Evolutionary conservation across 306 rosid genomes (phyloP), one percentile per base, ranked within the genome.

Genomic region (Acmispon strigosus): DNA sequence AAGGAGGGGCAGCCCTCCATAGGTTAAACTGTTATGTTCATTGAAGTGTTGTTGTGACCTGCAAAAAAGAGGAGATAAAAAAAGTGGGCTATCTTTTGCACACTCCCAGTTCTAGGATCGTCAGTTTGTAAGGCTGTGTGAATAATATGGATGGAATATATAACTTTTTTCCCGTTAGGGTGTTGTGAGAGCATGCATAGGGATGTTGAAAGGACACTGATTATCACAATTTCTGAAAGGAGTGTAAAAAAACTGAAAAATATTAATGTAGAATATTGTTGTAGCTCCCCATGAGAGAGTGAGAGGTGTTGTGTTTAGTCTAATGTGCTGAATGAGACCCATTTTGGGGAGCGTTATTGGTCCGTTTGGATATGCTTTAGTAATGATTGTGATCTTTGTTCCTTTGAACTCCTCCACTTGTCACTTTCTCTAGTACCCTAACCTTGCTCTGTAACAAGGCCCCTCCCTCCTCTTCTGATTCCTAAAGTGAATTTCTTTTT

Each of bases 71-170:
- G 8, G 2, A 53, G 71, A 72, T 68, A 63, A 74, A 76, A 75
- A 88, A 88, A 88, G 88, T 70, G 88, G 74, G 84, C 75, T 81
- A 75, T 86, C 92, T 84, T 90, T 88, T 86, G 76, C 89, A 71
- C 95, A 88, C 90, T 90, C 82, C 70, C 90, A 83, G 89, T 90
- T 90, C 89, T 83, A 84, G 77, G 80, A 83, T 83, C 80, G 92
- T 86, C 95, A 84, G 89, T 84, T 84, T 81, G 72, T 74, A 78
- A 86, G 63, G 58, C 87, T 69, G 75, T 71, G 68, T 54, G 53
- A 34, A 76, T 50, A 32, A 62, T 65, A 10, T 44, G 71, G 19
- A 59, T 77, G 61, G 82, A 73, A 85, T 78, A 85, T 82, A 82
- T 53, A 78, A 41, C 81, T 48, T 83, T 81, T 79, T 87, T 34